These are phyloP conservation scores for Poteriospumella lacustris DNA, from an alignment of 108 stramenopile species.

Conservation along the genomic window DNA sequence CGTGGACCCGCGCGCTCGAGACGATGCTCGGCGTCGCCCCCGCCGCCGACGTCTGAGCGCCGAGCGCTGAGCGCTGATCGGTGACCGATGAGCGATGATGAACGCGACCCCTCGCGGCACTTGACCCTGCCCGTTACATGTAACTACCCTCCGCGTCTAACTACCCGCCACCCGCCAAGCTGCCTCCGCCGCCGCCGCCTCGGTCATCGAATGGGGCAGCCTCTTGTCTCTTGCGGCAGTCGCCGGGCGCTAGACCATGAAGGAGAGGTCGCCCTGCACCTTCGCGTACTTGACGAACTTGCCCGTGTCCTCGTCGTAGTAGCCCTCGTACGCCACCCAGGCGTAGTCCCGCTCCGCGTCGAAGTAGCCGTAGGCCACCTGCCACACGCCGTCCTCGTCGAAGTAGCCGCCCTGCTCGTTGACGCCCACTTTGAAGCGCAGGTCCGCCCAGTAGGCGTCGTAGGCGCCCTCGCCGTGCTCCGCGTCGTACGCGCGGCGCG, in stretches of 20 bases:
- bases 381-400: not conserved
- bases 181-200: no score
- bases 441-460: not conserved
- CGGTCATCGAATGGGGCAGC: no score
- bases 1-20: no score
- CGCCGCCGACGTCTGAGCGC: no score
- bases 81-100: no score
- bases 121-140: no score
- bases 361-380: not conserved
- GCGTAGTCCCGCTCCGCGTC: not conserved
- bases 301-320: not conserved
- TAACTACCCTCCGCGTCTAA: no score
- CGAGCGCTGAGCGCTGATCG: no score
- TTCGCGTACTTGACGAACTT: not conserved
- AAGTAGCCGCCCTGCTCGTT: conserved; percentile 1
- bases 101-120: no score
- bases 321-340: conserved; percentile 3
- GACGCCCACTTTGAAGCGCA: not conserved
- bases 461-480: conserved; percentile 5
- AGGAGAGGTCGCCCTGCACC: not conserved
- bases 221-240: no score
- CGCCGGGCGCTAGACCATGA: conserved; percentile 23
- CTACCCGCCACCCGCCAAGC: no score
- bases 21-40: no score
- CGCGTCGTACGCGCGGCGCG: not conserved